Base-by-base conservation (phyloP, 1,284 basidiomycete species). In the Thecaphora thlaspeos region DNA sequence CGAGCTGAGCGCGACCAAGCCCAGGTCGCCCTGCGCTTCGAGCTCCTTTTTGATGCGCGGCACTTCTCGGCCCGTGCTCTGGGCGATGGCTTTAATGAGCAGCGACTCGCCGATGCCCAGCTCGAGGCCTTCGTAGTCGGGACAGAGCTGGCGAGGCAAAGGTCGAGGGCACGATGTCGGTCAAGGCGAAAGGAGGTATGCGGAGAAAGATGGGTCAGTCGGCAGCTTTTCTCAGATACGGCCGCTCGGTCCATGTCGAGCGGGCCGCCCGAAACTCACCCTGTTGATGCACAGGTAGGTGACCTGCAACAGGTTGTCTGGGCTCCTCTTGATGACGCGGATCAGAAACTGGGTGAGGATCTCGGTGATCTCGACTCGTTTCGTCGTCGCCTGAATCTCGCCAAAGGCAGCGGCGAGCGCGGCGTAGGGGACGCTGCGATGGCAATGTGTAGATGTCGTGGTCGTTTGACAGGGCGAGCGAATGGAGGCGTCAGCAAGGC, bases 251-350 rank as follows among this genome's bases (percentile, higher is more conserved):
- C 21, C 3, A 18, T 21, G 34, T 5, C 11, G 18, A 9, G n/a
- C 19, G 22, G 22, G 28, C 80, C 85, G 44, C 76, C 94, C 91
- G 57, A 5, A 5, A 28, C 32, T 34, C 32, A 34, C 32, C 7
- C 93, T 82, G 76, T 99, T 99, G 78, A 98, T 96, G 76, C 94
- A 98, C 2, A 99, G 84, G 74, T 99, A 99, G 2, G 98, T 88
- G 0, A 88, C 85, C 72, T 91, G 89, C 14, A 97, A 82, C 24
- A 99, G 83, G 46, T 85, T 86, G 48, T 85, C 82, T 3, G 66
- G 85, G 59, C 90, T 89, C 32, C 89, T 83, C 74, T 87, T 85
- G 45, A 97, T 93, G 39, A 98, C 91, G 12, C 93, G 85, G 4
- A 91, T 81, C 36, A 98, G 82, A 76, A 97, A 90, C 1, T 88